Percentiles rank a stretch among this genome's conserved stretches.
Conservation (phyloP, 129 eudicot genomes). For the Lactuca sativa region DNA sequence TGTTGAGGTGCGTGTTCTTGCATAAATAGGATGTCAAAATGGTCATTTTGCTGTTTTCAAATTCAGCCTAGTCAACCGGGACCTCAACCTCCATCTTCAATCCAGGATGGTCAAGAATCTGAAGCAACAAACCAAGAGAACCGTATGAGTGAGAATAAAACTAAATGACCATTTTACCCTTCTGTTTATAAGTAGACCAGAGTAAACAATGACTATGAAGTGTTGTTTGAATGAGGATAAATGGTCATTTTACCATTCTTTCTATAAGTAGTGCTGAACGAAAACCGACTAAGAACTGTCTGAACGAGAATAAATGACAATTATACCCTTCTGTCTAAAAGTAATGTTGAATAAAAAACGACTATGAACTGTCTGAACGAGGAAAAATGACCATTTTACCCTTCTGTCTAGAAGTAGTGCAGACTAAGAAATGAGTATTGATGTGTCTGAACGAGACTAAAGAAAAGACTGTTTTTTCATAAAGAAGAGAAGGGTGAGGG, state of each 20-base stretch:
- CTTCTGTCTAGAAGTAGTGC: neutral
- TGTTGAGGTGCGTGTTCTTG: slow-evolving; percentile 6
- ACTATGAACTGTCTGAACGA: too few relatives aligned
- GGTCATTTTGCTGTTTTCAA: slow-evolving; percentile 3
- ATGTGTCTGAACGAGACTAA: too few relatives aligned
- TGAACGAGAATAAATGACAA: neutral
- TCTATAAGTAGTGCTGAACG: too few relatives aligned
- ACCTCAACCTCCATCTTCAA: slow-evolving; percentile 87
- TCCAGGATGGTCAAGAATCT: slow-evolving; percentile 68
- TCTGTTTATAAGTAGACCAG: too few relatives aligned
- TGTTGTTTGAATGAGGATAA: too few relatives aligned
- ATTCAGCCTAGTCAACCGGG: slow-evolving; percentile 55
- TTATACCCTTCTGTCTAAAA: neutral
- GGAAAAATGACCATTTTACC: neutral
- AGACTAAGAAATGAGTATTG: too few relatives aligned
- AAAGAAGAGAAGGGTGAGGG: neutral
- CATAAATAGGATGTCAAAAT: slow-evolving; percentile 18
- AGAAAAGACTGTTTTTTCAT: neutral
- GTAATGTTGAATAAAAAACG: too few relatives aligned
- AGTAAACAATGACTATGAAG: too few relatives aligned
- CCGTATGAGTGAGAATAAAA: neutral
- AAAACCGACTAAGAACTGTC: too few relatives aligned
- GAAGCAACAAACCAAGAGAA: slow-evolving; percentile 10
- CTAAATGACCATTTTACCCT: neutral
- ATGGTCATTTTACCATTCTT: too few relatives aligned